Base-by-base conservation (phyloP, 768 basidiomycete genomes). In the Dioszegia aurantiaca region DNA sequence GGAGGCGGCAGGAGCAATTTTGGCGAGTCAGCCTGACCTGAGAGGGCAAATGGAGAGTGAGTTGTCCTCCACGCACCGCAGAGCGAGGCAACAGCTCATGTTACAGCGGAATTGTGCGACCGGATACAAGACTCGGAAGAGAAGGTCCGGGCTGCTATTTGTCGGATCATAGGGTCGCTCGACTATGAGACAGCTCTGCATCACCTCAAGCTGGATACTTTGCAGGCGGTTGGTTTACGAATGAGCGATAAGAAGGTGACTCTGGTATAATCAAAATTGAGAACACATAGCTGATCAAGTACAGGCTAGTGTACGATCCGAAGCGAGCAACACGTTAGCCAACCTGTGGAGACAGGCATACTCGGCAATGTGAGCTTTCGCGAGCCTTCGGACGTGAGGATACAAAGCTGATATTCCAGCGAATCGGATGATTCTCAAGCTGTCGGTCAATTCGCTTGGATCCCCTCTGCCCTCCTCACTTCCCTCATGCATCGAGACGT, bases 161-260 rank as follows among this genome's bases (percentile, higher is more conserved):
- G 91, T 80, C 85, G 83, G 68, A 77, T 89, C 11, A 90, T 90
- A 64, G 84, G 85, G 1, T 82, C 85, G 55, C 78, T 98, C 11
- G 93, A 97, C 73, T 97, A 90, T 69, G 95, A 99, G 77, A 87
- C 87, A 0, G 87, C 86, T 0, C 73, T 91, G 30, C 92, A 94
- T 71, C 85, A 90, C 67, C 85, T 93, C 27, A 83, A 84, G 9
- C 81, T 81, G 59, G 70, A 73, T 0, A 85, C 86, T 48, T 78
- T 97, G 44, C 80, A 81, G 14, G 79, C 78, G 2, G 77, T 98
- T 0, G 86, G 83, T 4, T 87, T 81, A 21, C 82, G 95, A 23
- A 84, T 86, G 1, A 74, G 84, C 56, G 95, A 99, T 77, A 90
- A 88, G 77, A 95, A 90, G 83, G 89, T 70, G 6, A 58, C 42